Evolutionary conservation across 2,329 filamentous ascomycete species (phyloP).

Genomic region (Lachnellula hyalina): DNA sequence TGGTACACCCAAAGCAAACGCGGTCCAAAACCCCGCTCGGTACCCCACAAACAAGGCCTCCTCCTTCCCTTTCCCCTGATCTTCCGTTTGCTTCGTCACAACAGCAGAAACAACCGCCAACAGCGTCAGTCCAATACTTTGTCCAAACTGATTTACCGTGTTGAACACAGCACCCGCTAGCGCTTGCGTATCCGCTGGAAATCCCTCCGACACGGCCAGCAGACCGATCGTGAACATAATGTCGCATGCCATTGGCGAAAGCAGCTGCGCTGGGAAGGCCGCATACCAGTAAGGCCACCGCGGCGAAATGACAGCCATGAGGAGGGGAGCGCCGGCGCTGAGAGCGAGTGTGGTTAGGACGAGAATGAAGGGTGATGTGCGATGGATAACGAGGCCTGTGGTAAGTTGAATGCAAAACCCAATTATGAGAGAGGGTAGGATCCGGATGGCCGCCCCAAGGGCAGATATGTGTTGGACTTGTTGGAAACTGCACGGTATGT

Average conservation of each 20-base stretch:
- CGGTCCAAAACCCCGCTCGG: slow-evolving; percentile 47
- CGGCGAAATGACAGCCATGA: slow-evolving; percentile 50
- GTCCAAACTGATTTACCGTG: slow-evolving; percentile 51
- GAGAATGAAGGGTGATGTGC: slow-evolving; percentile 36
- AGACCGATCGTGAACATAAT: slow-evolving; percentile 51
- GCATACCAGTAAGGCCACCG: slow-evolving; percentile 47
- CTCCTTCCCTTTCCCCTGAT: slow-evolving; percentile 17
- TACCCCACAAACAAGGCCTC: slow-evolving; percentile 45
- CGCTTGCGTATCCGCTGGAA: slow-evolving; percentile 50
- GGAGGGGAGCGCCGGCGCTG: slow-evolving; percentile 41
- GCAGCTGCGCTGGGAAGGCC: slow-evolving; percentile 37
- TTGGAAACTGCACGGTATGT: slow-evolving; percentile 7
- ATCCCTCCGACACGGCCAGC: slow-evolving; percentile 48
- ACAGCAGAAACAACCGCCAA: slow-evolving; percentile 43
- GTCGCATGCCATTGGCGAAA: slow-evolving; percentile 39
- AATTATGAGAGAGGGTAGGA: slow-evolving; percentile 41
- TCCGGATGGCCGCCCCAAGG: slow-evolving; percentile 40
- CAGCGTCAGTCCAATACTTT: slow-evolving; percentile 44
- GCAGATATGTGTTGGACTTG: slow-evolving; percentile 40
- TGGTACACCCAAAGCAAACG: slow-evolving; percentile 41
- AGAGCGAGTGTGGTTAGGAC: slow-evolving; percentile 38
- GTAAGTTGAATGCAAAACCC: slow-evolving; percentile 39
- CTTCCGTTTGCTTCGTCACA: slow-evolving; percentile 37
- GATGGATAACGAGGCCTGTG: slow-evolving; percentile 42
- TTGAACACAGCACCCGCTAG: slow-evolving; percentile 58